Evolutionary conservation across 2,329 filamentous ascomycete genomes (phyloP).

Genomic region (Venturia nashicola): DNA sequence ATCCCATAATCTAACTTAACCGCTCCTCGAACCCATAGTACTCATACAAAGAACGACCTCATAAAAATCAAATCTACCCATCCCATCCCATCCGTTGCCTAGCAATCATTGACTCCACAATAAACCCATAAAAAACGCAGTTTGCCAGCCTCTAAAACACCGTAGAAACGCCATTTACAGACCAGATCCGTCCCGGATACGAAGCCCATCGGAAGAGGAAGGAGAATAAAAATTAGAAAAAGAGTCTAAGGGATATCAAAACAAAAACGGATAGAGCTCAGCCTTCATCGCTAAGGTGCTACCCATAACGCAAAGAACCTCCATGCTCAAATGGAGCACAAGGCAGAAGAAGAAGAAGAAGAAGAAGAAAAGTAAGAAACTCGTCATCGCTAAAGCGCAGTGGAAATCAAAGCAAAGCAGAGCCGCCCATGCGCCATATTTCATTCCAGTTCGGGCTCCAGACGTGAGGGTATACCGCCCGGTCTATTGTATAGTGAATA

Average conservation of each 20-base stretch:
- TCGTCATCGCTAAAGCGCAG: neutral
- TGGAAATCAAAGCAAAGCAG: neutral
- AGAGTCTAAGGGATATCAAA: slow-evolving; percentile 7
- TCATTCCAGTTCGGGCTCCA: neutral
- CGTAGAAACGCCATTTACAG: neutral
- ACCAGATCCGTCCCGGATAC: neutral
- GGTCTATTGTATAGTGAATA: neutral
- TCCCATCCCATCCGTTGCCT: neutral
- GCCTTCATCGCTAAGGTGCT: neutral
- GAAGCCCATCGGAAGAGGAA: neutral
- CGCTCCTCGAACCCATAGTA: too few species aligned
- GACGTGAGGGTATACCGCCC: neutral
- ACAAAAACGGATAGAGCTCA: neutral
- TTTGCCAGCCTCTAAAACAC: neutral
- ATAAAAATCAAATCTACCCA: too few species aligned
- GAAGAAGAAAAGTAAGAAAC: neutral
- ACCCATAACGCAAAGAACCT: neutral
- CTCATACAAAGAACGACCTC: too few species aligned
- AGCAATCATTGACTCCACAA: neutral
- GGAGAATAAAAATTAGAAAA: neutral
- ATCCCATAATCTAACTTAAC: too few species aligned
- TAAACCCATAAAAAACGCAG: neutral
- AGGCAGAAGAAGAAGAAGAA: neutral
- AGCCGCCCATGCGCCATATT: neutral
- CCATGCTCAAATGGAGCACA: neutral